Base-by-base conservation (phyloP, 2,329 filamentous ascomycete genomes). In the Stachybotrys elegans region DNA sequence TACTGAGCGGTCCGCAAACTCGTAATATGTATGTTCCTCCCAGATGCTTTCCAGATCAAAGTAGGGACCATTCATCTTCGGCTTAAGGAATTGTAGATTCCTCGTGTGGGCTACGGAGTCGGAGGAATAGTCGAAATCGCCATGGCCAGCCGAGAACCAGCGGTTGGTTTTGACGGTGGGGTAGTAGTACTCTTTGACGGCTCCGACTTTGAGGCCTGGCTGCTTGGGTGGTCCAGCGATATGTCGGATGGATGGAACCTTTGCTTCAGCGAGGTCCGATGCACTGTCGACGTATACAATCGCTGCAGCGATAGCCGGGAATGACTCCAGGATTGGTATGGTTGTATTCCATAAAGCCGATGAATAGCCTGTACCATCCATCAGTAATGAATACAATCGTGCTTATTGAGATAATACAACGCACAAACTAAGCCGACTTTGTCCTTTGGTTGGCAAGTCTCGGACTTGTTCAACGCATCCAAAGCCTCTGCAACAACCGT, bases 41-140 rank as follows among this genome's bases (percentile, higher is more conserved):
- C 86, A 92, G 40, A 90, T 82, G 2, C 75, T 73, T 57, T 91
- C 87, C 8, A 91, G 75, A 51, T 90, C 83, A 55, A 90, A 88
- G 48, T 72, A 76, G 0, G 86, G 85, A 0, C 85, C 86, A 1
- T 68, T 67, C 3, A 85, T 64, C 2, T 75, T 65, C 5, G 73
- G 72, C 55, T 88, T 88, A 7, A 90, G 55, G 50, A 87, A 86
- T 0, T 71, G 65, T 3, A 88, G 63, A 43, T 71, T 81, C 2
- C 86, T 74, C 1, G 84, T 86, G 57, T 90, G 85, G 0, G 81
- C 73, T 0, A 88, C 67, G 0, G 75, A 70, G 23, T 82, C 83
- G 0, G 73, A 65, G 5, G 70, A 61, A 46, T 75, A 70, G 68
- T 64, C 48, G 71, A 70, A 84, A 46, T 71, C 60, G 0, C 54